Evolutionary conservation across 148 eudicot genomes (phyloP).

Genomic region (Persicaria maculosa): DNA sequence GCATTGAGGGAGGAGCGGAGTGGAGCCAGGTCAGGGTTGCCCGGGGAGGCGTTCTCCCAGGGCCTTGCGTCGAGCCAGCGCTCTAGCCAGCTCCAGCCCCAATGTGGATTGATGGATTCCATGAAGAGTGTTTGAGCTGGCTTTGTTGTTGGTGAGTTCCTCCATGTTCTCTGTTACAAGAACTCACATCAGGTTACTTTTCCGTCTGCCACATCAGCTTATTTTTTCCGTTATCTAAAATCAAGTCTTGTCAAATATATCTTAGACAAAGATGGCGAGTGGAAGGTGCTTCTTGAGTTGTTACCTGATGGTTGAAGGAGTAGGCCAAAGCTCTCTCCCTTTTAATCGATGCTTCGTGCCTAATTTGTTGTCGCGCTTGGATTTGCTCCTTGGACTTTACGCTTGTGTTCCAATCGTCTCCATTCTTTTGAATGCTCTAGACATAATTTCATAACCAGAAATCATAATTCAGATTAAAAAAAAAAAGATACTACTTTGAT

Average conservation of each 20-base stretch:
- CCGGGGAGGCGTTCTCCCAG: not conserved
- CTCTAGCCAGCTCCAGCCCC: conserved; percentile 16
- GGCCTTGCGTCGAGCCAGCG: conserved; percentile 2
- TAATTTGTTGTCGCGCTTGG: not conserved
- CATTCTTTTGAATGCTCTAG: not conserved
- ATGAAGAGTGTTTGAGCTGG: conserved; percentile 8
- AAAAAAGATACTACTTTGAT: not conserved
- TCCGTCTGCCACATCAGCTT: too few species aligned
- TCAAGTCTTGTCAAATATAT: not conserved
- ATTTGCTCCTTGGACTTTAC: conserved; percentile 2
- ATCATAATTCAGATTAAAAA: not conserved
- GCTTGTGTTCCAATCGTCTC: not conserved
- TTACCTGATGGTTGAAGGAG: conserved; percentile 12
- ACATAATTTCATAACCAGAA: not conserved
- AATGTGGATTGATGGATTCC: conserved; percentile 7
- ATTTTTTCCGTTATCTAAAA: not conserved
- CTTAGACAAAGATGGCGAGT: not conserved
- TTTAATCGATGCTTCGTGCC: conserved; percentile 5
- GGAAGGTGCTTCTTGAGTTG: not conserved
- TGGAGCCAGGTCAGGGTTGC: conserved; percentile 2
- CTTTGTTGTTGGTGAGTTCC: not conserved
- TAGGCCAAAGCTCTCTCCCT: conserved; percentile 11
- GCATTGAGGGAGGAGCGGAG: not conserved
- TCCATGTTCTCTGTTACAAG: conserved; percentile 7
- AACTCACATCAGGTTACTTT: too few species aligned